These are phyloP conservation scores for Cruciata laevipes DNA, from an alignment of 257 asterid genomes.

Conservation along the genomic window DNA sequence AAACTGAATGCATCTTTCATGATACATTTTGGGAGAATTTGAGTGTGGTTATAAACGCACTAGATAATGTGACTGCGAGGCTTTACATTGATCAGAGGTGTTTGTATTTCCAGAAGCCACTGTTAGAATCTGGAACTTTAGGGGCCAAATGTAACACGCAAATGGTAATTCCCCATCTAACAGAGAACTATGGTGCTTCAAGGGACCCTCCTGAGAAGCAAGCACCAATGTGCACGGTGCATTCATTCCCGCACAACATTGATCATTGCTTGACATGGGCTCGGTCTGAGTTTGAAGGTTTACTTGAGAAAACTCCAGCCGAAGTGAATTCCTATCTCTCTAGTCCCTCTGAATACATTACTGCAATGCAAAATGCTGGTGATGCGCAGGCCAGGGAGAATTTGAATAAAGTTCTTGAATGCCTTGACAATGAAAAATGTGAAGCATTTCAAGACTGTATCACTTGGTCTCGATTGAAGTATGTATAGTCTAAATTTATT, in stretches of 20 bases:
- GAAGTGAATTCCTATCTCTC: constrained; percentile 79
- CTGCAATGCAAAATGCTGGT: constrained; percentile 71
- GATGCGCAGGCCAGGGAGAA: constrained; percentile 95
- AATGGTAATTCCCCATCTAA: constrained; percentile 84
- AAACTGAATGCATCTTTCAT: constrained; percentile 74
- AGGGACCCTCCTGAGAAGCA: constrained; percentile 96
- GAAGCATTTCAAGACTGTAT: constrained; percentile 75
- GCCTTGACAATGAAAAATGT: constrained; percentile 66
- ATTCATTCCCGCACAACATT: constrained; percentile 88
- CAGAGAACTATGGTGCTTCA: constrained; percentile 92
- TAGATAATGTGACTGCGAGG: constrained; percentile 86
- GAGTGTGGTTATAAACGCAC: constrained; percentile 66
- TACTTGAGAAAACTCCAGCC: constrained; percentile 86
- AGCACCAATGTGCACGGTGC: constrained; percentile 96
- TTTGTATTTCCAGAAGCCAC: constrained; percentile 86
- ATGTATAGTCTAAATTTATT: constrained; percentile 10
- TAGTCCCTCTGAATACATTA: constrained; percentile 58
- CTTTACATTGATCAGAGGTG: constrained; percentile 92
- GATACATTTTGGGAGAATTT: constrained; percentile 84
- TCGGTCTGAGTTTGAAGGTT: constrained; percentile 87
- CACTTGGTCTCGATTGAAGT: constrained; percentile 78
- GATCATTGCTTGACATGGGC: constrained; percentile 99
- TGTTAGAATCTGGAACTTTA: constrained; percentile 85
- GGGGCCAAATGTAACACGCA: constrained; percentile 94
- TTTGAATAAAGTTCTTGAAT: constrained; percentile 71